Conservation (phyloP, 164 flowering plant genomes). For the Berberis vulgaris region DNA sequence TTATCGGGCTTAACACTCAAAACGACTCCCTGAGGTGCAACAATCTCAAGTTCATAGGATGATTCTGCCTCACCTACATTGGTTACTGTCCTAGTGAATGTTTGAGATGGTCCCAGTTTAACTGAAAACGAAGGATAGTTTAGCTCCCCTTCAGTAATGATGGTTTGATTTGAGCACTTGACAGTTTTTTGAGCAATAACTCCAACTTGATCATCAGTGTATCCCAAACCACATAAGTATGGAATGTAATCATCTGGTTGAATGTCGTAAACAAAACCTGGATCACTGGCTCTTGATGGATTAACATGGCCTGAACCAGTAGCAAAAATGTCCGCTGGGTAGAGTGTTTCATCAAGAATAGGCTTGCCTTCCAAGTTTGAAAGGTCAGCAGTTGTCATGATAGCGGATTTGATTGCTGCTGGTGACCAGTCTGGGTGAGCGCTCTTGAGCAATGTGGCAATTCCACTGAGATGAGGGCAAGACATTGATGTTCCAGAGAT, state of each 20-base stretch:
- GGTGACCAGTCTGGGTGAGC: slow-evolving; percentile 58
- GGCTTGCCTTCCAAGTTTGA: slow-evolving; percentile 20
- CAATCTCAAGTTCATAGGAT: slow-evolving; percentile 14
- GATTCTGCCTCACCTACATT: slow-evolving; percentile 22
- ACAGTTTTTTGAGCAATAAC: slow-evolving; percentile 14
- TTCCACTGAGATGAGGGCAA: slow-evolving; percentile 19
- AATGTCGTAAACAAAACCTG: slow-evolving; percentile 43
- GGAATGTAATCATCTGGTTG: slow-evolving; percentile 40
- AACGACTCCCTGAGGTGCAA: slow-evolving; percentile 22
- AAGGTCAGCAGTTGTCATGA: slow-evolving; percentile 46
- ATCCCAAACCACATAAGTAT: slow-evolving; percentile 43
- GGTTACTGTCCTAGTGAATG: slow-evolving; percentile 5
- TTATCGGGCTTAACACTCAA: slow-evolving; percentile 22
- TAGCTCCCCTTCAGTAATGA: slow-evolving; percentile 3
- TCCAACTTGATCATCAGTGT: slow-evolving; percentile 21
- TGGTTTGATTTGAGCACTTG: slow-evolving; percentile 14
- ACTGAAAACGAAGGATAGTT: slow-evolving; percentile 13
- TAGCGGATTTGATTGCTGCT: slow-evolving; percentile 46
- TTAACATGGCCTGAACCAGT: slow-evolving; percentile 48
- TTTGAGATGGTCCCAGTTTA: slow-evolving; percentile 5
- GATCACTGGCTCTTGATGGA: slow-evolving; percentile 33
- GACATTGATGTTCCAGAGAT: slow-evolving; percentile 18
- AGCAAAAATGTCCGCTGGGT: slow-evolving; percentile 29
- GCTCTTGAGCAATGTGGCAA: slow-evolving; percentile 44
- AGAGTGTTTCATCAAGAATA: slow-evolving; percentile 21